Evolutionary conservation across 345 rosid genomes (phyloP).

Genomic region (Salix brachista): DNA sequence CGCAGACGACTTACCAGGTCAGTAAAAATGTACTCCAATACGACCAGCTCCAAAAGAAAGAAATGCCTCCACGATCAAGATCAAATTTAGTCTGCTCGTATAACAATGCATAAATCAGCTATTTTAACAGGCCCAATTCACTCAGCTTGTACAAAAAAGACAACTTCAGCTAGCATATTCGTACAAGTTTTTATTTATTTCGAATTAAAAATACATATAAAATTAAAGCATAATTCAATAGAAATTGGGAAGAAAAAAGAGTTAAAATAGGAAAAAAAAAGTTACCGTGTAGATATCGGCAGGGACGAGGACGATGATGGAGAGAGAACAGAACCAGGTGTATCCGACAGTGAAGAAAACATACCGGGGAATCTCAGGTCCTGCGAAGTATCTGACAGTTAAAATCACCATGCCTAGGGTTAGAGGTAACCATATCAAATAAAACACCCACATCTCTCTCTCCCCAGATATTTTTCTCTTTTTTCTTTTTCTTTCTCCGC

Average conservation of each 20-base stretch:
- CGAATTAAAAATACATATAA: not conserved
- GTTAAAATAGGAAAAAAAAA: not conserved
- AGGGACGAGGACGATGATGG: constrained; percentile 94
- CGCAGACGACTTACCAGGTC: constrained; percentile 62
- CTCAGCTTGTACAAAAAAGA: too few relatives aligned
- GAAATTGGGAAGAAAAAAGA: not conserved
- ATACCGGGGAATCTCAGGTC: constrained; percentile 92
- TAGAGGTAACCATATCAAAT: constrained; percentile 94
- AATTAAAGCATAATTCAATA: not conserved
- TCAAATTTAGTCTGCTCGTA: constrained; percentile 45
- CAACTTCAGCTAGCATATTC: too few relatives aligned
- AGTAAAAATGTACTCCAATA: constrained; percentile 99
- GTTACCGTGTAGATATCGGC: constrained; percentile 93
- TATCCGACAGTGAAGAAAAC: constrained; percentile 89
- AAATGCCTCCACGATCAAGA: constrained; percentile 53
- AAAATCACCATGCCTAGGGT: constrained; percentile 84
- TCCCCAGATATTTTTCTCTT: not conserved
- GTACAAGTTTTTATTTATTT: not conserved
- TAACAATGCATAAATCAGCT: not conserved
- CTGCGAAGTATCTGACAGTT: constrained; percentile 84
- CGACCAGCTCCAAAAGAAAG: constrained; percentile 97
- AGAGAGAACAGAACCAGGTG: constrained; percentile 96
- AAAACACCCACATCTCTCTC: constrained; percentile 82
- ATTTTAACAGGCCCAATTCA: too few relatives aligned
- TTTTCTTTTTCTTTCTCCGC: not conserved